Conservation (phyloP, 768 basidiomycete species). For the Coprinopsis cinerea region DNA sequence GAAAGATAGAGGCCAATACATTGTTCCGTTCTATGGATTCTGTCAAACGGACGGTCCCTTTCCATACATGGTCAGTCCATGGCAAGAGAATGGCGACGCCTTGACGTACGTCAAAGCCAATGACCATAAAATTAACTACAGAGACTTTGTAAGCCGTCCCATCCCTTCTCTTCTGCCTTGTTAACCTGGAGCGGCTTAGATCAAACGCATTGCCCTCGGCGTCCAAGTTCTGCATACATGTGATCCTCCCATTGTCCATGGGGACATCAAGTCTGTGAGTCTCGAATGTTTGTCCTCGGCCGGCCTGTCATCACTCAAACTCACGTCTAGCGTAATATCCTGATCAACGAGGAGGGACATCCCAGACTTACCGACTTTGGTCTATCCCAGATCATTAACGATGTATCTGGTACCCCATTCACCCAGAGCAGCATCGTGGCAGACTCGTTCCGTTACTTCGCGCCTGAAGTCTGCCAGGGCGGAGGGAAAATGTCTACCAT, state of each 20-base stretch:
- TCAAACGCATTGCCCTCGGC: constrained; percentile 40
- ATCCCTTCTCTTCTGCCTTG: neutral
- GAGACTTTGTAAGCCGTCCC: constrained; percentile 29
- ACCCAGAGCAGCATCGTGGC: constrained; percentile 45
- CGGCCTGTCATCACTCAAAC: too few relatives aligned
- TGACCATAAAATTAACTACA: constrained; percentile 35
- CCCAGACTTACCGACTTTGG: constrained; percentile 56
- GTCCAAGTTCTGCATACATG: constrained; percentile 45
- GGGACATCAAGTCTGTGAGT: constrained; percentile 47
- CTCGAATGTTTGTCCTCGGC: neutral
- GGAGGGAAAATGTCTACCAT: constrained; percentile 40
- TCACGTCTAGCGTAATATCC: constrained; percentile 45
- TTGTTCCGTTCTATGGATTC: constrained; percentile 55
- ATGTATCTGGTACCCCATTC: constrained; percentile 51
- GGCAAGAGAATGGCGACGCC: constrained; percentile 48
- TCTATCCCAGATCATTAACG: constrained; percentile 52
- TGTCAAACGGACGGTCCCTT: constrained; percentile 52
- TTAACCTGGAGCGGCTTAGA: constrained; percentile 31
- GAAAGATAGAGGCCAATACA: constrained; percentile 42
- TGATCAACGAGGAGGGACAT: constrained; percentile 36
- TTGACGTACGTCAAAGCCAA: constrained; percentile 39
- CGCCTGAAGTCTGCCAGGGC: constrained; percentile 49
- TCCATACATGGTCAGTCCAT: constrained; percentile 55
- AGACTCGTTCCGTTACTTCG: constrained; percentile 47
- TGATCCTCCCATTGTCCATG: constrained; percentile 46